Evolutionary conservation across 1,284 basidiomycete genomes (phyloP).

Genomic region (Sparassis latifolia): DNA sequence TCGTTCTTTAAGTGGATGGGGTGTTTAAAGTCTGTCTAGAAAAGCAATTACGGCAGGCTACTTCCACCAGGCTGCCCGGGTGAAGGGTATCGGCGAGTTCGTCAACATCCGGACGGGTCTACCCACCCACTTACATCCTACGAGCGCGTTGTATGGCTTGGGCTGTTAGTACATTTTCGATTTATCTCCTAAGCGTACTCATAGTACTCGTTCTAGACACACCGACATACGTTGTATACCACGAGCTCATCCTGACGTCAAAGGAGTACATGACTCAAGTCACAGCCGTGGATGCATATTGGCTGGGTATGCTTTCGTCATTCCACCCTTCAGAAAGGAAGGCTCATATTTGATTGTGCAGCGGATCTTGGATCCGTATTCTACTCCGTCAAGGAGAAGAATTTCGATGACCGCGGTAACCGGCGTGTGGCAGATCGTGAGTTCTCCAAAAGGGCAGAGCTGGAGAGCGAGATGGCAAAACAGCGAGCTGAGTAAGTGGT

Average conservation of each 20-base stretch:
- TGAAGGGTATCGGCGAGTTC: constrained; percentile 98
- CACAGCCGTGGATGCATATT: constrained; percentile 91
- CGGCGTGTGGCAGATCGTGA: constrained; percentile 76
- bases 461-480: constrained; percentile 85
- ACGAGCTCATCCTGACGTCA: constrained; percentile 91
- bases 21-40: constrained; percentile 33
- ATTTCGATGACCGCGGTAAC: constrained; percentile 81
- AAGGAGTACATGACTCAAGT: constrained; percentile 98
- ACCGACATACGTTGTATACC: constrained; percentile 95
- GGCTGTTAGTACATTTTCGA: constrained; percentile 62
- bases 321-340: no score
- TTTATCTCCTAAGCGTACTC: background rate
- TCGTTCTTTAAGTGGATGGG: background rate
- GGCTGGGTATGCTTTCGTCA: constrained; percentile 60
- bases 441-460: constrained; percentile 83
- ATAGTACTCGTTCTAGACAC: constrained; percentile 52
- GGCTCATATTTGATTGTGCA: constrained; percentile 22
- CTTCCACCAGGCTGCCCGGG: constrained; percentile 97
- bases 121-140: constrained; percentile 92
- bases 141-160: constrained; percentile 92
- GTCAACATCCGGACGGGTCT: constrained; percentile 95
- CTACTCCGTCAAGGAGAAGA: constrained; percentile 93
- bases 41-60: constrained; percentile 98
- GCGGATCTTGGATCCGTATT: constrained; percentile 92
- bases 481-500: constrained; percentile 77